Evolutionary conservation across 176 grass and related monocot genomes (phyloP), one percentile per base, ranked within the genome.

Genomic region (Themeda triandra): DNA sequence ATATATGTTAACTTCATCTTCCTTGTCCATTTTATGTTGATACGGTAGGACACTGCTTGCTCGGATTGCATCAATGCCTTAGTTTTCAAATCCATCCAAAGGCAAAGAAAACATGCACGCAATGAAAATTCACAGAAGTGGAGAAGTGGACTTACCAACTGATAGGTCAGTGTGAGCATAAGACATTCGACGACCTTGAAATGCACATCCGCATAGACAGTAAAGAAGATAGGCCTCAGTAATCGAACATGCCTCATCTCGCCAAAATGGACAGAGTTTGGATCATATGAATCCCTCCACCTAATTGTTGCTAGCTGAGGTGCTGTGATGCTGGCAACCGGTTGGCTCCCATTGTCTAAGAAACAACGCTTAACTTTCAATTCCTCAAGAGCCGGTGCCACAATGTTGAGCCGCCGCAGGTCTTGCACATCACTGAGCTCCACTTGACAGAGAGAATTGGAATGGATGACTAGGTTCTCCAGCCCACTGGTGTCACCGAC

Each of bases 401-500:
- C 37, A 6, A 71, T 11, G 39, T 13, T 27, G 37, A 71, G 37
- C 12, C 44, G 3, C 37, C 1, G 36, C 39, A 71, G 2, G 37
- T 12, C 1, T 0, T 0, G 23, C 4, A 71, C 6, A 1, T 0
- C 1, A 1, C 1, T 15, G 37, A 71, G 69, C 11, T 44, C 3
- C 12, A 71, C 2, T 71, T 42, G 23, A 39, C 13, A 1, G 12
- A 71, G 69, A 2, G 66, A 69, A 23, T 69, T 21, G 0, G 66
- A 40, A 23, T n/a, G 21, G 19, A 69, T 69, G 33, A 10, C 4
- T 10, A 69, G 33, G 4, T n/a, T 40, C 0, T 35, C 23, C 23
- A 82, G 8, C 0, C 78, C 71, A 0, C 6, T 4, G 15, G 71
- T 13, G 18, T 77, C 12, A 3, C 0, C 0, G 63, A 87, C 1